Conservation (phyloP, 805 yeast genomes). For the Yarrowia bubula region DNA sequence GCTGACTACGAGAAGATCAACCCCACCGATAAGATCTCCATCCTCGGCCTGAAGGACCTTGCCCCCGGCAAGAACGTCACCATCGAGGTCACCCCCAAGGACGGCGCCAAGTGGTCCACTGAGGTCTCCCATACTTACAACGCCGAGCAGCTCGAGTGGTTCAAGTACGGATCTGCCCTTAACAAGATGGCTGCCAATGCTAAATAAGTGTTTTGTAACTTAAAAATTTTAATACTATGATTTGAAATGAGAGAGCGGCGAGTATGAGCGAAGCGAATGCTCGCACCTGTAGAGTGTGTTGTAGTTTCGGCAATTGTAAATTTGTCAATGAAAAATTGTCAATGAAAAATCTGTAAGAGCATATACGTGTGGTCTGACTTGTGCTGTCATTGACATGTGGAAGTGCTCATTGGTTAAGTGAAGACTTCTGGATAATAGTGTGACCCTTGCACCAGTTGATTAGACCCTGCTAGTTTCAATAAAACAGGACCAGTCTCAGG, state of each 20-base stretch:
- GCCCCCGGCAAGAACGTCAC: conserved; percentile 92
- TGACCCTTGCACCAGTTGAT: too few relatives aligned
- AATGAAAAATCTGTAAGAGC: too few relatives aligned
- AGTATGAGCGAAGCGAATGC: background rate
- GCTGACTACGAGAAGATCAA: conserved; percentile 92
- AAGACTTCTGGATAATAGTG: too few relatives aligned
- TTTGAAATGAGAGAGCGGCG: background rate
- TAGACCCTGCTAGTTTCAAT: too few relatives aligned
- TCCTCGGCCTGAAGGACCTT: conserved; percentile 75
- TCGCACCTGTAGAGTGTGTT: background rate
- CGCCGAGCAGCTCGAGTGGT: conserved; percentile 96
- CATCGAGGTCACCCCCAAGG: conserved; percentile 67
- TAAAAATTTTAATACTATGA: conserved; percentile 13
- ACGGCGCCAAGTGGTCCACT: conserved; percentile 83
- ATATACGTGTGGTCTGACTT: too few relatives aligned
- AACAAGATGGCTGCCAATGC: conserved; percentile 74
- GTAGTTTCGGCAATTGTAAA: too few relatives aligned
- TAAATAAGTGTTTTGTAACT: background rate
- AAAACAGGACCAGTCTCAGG: too few relatives aligned
- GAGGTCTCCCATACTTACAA: conserved; percentile 96
- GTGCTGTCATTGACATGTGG: too few relatives aligned
- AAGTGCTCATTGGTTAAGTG: too few relatives aligned
- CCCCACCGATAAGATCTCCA: conserved; percentile 85
- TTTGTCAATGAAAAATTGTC: too few relatives aligned
- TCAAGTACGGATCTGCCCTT: conserved; percentile 98